phyloP scores from a whole-genome alignment of 805 yeast species.

The Ogataea populi-albae region DNA sequence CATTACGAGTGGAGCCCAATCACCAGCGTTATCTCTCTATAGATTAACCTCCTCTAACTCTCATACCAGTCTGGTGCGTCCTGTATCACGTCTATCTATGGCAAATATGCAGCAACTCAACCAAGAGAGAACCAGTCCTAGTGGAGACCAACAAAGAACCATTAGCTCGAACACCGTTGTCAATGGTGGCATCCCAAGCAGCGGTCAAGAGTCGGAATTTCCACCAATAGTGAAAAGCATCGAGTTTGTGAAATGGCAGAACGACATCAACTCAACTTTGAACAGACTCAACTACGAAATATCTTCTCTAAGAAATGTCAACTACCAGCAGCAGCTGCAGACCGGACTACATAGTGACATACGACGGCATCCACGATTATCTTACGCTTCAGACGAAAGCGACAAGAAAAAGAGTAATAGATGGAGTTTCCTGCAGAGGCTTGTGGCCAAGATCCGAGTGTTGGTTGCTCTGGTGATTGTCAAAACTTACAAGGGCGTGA shows the following conservation, averaged over 20 bases:
- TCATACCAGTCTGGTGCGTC: slow-evolving; percentile 26
- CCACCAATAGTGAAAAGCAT: slow-evolving; percentile 22
- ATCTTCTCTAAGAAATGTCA: slow-evolving; percentile 18
- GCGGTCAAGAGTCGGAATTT: slow-evolving; percentile 13
- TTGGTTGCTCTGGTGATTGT: slow-evolving; percentile 8
- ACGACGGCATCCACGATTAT: background rate
- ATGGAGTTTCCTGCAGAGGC: no score
- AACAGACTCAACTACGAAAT: slow-evolving; percentile 44
- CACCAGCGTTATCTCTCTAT: slow-evolving; percentile 35
- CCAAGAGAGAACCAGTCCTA: slow-evolving; percentile 1
- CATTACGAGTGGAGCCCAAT: slow-evolving; percentile 24
- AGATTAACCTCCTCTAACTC: slow-evolving; percentile 31
- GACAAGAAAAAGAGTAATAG: slow-evolving; percentile 4
- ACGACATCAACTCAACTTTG: slow-evolving; percentile 47
- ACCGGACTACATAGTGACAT: slow-evolving; percentile 1
- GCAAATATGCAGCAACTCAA: slow-evolving; percentile 12
- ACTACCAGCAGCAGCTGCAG: slow-evolving; percentile 15
- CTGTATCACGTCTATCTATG: slow-evolving; percentile 29
- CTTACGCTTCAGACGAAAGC: no score
- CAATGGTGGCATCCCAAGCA: slow-evolving; percentile 11
- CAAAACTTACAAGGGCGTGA: slow-evolving; percentile 11
- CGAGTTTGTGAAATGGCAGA: slow-evolving; percentile 53
- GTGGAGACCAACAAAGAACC: slow-evolving; percentile 13
- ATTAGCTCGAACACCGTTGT: slow-evolving; percentile 21
- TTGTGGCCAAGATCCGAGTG: slow-evolving; percentile 8